These are phyloP conservation scores for Trametopsis cervina DNA, from an alignment of 768 basidiomycete species.

Conservation along the genomic window DNA sequence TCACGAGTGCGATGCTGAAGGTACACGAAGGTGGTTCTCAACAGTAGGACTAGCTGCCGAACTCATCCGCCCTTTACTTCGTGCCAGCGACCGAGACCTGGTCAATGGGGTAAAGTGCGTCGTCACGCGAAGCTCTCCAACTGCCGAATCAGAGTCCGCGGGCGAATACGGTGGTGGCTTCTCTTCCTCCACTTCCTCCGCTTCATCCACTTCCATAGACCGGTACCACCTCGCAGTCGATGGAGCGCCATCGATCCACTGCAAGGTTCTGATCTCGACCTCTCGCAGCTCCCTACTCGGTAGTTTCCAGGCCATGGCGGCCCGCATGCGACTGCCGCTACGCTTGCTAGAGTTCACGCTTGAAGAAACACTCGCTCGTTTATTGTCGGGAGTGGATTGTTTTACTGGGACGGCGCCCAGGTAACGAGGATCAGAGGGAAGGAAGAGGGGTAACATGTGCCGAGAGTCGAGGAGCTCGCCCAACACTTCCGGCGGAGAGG, in stretches of 20 bases:
- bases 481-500: conserved; percentile 69
- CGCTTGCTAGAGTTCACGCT: neutral
- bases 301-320: conserved; percentile 51
- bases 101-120: conserved; percentile 55
- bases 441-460: conserved; percentile 83
- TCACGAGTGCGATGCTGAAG: too few relatives aligned
- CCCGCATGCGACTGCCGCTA: conserved; percentile 19
- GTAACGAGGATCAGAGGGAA: conserved; percentile 76
- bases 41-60: conserved; percentile 20
- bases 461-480: conserved; percentile 91
- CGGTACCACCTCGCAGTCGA: conserved; percentile 57
- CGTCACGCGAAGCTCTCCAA: conserved; percentile 25
- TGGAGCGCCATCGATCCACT: conserved; percentile 63
- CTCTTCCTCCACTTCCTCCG: conserved; percentile 31
- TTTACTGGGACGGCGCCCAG: conserved; percentile 63
- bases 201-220: conserved; percentile 34
- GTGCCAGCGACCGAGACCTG: conserved; percentile 47
- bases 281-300: conserved; percentile 55
- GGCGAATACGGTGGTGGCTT: conserved; percentile 21
- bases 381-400: neutral
- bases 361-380: neutral
- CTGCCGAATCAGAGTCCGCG: conserved; percentile 23
- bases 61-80: conserved; percentile 40
- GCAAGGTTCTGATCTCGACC: conserved; percentile 50
- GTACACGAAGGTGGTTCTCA: too few relatives aligned